Percentiles rank a stretch among this genome's conserved stretches.
These are phyloP conservation scores for Amanita muscaria DNA, from an alignment of 768 basidiomycete genomes.

Conservation along the genomic window DNA sequence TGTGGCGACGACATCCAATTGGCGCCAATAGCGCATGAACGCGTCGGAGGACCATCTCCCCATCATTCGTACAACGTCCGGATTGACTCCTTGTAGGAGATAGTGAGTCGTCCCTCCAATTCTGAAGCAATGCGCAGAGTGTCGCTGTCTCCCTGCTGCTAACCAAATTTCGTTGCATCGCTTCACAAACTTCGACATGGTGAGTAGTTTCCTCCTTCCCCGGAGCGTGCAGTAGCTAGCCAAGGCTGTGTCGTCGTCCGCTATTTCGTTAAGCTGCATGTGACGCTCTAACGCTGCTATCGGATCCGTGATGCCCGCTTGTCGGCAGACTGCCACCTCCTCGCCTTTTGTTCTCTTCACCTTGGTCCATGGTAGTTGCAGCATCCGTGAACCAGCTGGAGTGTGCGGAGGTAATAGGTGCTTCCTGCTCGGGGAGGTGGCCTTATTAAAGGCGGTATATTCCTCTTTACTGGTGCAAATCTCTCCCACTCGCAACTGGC, in stretches of 20 bases:
- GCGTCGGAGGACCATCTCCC: conserved; percentile 26
- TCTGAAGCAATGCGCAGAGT: conserved; percentile 23
- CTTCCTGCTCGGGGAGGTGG: not conserved
- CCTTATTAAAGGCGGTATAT: conserved; percentile 6
- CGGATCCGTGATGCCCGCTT: conserved; percentile 13
- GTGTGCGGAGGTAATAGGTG: not conserved
- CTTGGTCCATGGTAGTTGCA: conserved; percentile 21
- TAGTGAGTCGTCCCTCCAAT: conserved; percentile 29
- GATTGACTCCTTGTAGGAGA: conserved; percentile 19
- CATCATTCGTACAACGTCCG: too few species aligned
- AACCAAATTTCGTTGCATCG: conserved; percentile 22
- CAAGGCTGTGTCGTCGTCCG: conserved; percentile 7
- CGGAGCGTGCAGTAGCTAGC: conserved; percentile 1
- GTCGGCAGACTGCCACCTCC: conserved; percentile 12
- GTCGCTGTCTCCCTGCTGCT: conserved; percentile 6
- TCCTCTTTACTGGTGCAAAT: too few species aligned
- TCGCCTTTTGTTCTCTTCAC: conserved; percentile 13
- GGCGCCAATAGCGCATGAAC: conserved; percentile 26
- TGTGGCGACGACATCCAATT: conserved; percentile 14
- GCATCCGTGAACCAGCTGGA: conserved; percentile 7
- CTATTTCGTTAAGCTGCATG: conserved; percentile 8
- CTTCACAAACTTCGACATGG: conserved; percentile 12
- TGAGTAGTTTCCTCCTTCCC: conserved; percentile 8
- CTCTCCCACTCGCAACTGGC: conserved; percentile 24
- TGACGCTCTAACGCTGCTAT: conserved; percentile 12